phyloP scores from a whole-genome alignment of 805 yeast genomes.

The Ogataea polymorpha region DNA sequence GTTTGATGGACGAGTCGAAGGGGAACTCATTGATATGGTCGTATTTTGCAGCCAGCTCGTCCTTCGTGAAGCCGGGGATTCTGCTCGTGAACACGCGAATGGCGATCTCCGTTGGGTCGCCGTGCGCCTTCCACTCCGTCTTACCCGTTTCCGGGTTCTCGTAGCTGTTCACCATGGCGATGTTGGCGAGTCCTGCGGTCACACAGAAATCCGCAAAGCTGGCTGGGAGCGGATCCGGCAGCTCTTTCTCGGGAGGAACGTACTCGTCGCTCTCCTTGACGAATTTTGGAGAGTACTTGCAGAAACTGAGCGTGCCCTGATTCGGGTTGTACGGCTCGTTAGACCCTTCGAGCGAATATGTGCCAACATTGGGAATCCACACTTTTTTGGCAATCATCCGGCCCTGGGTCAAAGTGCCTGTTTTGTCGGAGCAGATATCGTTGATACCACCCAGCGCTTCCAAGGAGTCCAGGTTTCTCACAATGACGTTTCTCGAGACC shows the following conservation, averaged over 20 bases:
- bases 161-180: not conserved
- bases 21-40: not conserved
- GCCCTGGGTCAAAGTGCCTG: constrained; percentile 68
- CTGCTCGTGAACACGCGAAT: not conserved
- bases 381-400: constrained; percentile 40
- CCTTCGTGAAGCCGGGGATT: not conserved
- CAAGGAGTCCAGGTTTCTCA: constrained; percentile 43
- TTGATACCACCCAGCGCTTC: constrained; percentile 59
- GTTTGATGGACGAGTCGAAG: not conserved
- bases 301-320: not conserved
- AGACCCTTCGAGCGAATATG: not conserved
- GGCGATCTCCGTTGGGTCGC: not conserved
- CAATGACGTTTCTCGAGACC: constrained; percentile 33
- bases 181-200: not conserved
- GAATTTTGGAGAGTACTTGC: not conserved
- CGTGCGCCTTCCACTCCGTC: not conserved
- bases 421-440: constrained; percentile 69
- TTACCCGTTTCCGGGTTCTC: not conserved
- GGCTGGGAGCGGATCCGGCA: not conserved
- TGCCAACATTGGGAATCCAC: not conserved
- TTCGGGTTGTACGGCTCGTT: not conserved
- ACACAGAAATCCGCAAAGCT: not conserved
- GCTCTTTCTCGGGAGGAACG: not conserved
- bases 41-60: not conserved
- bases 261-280: not conserved